Evolutionary conservation across 352 stramenopile genomes (phyloP).

Genomic region (Aphanomyces stellatus): DNA sequence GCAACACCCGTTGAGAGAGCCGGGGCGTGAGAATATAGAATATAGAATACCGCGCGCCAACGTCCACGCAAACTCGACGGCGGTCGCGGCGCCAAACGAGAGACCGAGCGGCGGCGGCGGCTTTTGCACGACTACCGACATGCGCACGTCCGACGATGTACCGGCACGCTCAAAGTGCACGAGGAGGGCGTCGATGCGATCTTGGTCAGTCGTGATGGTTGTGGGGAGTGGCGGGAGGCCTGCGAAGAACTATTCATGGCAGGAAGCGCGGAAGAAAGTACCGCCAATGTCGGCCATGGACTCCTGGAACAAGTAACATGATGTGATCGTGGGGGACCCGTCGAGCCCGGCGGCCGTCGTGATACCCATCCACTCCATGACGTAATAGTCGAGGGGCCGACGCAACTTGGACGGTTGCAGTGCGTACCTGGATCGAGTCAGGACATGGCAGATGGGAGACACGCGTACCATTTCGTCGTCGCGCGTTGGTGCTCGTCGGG

Average conservation of each 20-base stretch:
- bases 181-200: conserved; percentile 1
- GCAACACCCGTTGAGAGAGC: background rate
- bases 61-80: background rate
- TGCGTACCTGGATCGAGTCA: too few species aligned
- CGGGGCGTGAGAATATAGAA: background rate
- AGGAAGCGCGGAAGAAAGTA: too few species aligned
- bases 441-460: too few species aligned
- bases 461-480: conserved; percentile 13
- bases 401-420: background rate
- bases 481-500: conserved; percentile 8
- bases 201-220: background rate
- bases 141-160: background rate
- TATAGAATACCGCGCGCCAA: background rate
- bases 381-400: background rate
- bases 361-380: conserved; percentile 13
- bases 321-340: background rate
- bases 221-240: too few species aligned
- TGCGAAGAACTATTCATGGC: too few species aligned
- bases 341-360: background rate
- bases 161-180: background rate
- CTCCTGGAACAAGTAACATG: conserved; percentile 7
- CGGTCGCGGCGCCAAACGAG: background rate
- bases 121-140: conserved; percentile 2
- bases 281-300: conserved; percentile 10
- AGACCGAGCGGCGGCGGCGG: background rate